These are phyloP conservation scores for Chlamydomonas sphaeroides DNA, from an alignment of 139 green algal genomes.

Conservation along the genomic window DNA sequence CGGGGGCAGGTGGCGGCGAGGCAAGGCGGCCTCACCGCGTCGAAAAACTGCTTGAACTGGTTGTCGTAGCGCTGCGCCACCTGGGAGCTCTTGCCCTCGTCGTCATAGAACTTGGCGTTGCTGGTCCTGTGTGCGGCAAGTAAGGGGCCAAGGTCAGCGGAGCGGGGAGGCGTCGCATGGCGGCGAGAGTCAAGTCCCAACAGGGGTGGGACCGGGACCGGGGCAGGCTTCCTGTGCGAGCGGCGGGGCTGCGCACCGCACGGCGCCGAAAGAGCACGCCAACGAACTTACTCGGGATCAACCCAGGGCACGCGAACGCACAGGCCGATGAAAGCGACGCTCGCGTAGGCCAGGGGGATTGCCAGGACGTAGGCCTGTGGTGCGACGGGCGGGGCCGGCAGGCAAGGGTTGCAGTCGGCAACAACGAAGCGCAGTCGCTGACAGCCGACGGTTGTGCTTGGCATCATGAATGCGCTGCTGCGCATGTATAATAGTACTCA, in stretches of 20 bases:
- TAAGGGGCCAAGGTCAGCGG: not conserved
- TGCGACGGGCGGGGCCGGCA: not conserved
- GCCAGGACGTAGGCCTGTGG: constrained; percentile 29
- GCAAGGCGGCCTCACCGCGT: no score
- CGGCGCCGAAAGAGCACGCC: not conserved
- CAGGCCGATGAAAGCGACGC: not conserved
- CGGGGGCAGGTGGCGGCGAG: no score
- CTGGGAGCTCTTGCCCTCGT: not conserved
- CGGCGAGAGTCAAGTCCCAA: not conserved
- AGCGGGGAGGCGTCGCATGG: not conserved
- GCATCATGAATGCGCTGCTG: no score
- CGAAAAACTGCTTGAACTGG: constrained; percentile 32
- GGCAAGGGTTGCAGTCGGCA: no score
- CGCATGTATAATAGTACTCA: no score
- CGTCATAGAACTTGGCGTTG: constrained; percentile 6
- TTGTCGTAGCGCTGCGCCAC: constrained; percentile 23
- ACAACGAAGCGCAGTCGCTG: not conserved
- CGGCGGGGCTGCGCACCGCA: no score
- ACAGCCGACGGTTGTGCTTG: not conserved
- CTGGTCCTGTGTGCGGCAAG: not conserved
- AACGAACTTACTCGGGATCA: constrained; percentile 19
- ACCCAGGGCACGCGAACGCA: not conserved
- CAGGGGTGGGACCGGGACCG: no score
- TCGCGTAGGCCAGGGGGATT: constrained; percentile 14
- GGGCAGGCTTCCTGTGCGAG: no score